Evolutionary conservation across 2,329 filamentous ascomycete genomes (phyloP), one percentile per base, ranked within the genome.

Genomic region (Dryadomyces quercivorus): DNA sequence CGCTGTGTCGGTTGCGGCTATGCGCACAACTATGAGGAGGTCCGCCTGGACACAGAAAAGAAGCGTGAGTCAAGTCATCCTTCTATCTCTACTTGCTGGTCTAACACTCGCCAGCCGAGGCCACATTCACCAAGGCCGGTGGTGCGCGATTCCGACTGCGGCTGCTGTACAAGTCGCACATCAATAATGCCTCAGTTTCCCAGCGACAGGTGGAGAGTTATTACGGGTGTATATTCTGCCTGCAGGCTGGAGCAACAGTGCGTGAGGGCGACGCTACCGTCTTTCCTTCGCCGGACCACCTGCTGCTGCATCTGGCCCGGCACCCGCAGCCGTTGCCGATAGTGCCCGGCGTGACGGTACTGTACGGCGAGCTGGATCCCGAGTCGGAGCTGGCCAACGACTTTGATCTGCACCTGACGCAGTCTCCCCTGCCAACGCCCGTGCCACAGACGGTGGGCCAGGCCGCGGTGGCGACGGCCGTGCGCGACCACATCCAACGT

Each of bases 81-180:
- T 20, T 40, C 18, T 13, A 1, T 20, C 10, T 46, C 5, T 20
- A 13, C 6, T 42, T 21, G 22, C 20, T 9, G 15, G 42, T 46
- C 36, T 31, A 3, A 9, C 26, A 5, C 26, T 9, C 9, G 2
- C 31, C 53, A 71, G 68, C 66, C 21, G 63, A 65, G 49, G 67
- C 64, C 5, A 69, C 67, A 10, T 66, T 66, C 31, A 58, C 58
- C 26, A 66, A 65, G 21, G 61, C 59, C 5, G 69, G 68, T 3
- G 62, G 68, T 2, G 62, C 70, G 5, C 61, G 64, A 1, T 73
- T 70, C 59, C 70, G 71, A 5, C 62, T 70, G 15, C 67, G 71
- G 0, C 65, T 74, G 26, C 63, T 73, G 12, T 71, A 69, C 61
- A 74, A 74, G 53, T 72, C 68, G 15, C 71, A 74, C 53, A 56